Evolutionary conservation across 1,139 yeast species (phyloP).

Genomic region (Meyerozyma smithsonii): DNA sequence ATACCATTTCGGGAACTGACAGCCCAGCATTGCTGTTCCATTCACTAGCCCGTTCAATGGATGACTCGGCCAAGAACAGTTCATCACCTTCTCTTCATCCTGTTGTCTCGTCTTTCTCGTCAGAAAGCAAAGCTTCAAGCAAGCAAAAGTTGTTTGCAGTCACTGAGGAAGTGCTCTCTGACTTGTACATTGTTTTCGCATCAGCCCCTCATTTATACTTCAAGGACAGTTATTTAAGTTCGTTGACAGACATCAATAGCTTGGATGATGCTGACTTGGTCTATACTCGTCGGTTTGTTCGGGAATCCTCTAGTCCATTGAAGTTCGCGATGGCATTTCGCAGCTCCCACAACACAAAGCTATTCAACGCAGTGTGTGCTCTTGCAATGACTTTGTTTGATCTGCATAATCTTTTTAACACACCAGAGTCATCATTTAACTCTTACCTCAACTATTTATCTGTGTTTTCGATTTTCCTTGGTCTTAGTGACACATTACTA

Average conservation of each 20-base stretch:
- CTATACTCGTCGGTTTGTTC: conserved; percentile 19
- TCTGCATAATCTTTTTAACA: conserved; percentile 14
- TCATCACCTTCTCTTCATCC: conserved; percentile 1
- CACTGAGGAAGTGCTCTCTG: conserved; percentile 34
- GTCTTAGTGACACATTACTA: conserved; percentile 35
- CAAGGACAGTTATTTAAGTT: conserved; percentile 25
- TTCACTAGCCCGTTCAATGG: not conserved
- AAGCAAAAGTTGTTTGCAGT: conserved; percentile 10
- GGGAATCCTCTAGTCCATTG: conserved; percentile 28
- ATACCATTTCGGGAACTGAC: not conserved
- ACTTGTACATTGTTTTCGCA: conserved; percentile 31
- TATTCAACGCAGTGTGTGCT: conserved; percentile 35
- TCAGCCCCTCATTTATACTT: conserved; percentile 34
- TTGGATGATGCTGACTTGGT: conserved; percentile 7
- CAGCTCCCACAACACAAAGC: conserved; percentile 13
- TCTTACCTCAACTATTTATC: conserved; percentile 26
- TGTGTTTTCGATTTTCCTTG: conserved; percentile 30
- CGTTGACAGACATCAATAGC: conserved; percentile 13
- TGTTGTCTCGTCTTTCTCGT: not conserved
- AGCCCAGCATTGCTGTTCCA: conserved; percentile 1
- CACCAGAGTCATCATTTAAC: conserved; percentile 18
- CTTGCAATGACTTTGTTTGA: conserved; percentile 31
- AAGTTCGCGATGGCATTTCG: conserved; percentile 29
- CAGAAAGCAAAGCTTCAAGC: not conserved
- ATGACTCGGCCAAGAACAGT: not conserved